Percentiles rank a stretch among this genome's conserved stretches.
These are phyloP conservation scores for Diospyros kaki DNA, from an alignment of 148 eudicot genomes.

Conservation along the genomic window DNA sequence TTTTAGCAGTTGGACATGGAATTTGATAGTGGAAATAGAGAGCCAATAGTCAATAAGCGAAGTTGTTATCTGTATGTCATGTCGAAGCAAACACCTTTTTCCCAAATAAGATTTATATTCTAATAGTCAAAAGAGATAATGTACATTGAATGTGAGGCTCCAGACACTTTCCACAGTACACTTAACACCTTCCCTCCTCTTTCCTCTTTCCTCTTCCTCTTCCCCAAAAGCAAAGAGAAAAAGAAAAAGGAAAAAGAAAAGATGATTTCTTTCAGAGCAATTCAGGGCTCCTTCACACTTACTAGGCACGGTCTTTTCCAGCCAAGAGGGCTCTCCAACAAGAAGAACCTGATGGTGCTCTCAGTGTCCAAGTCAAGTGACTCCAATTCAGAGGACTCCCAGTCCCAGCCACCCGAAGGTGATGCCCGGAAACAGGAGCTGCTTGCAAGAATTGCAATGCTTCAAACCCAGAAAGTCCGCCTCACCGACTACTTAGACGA, in stretches of 20 bases:
- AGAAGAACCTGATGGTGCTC: conserved; percentile 23
- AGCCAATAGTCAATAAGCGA: too few species aligned
- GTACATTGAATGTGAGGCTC: conserved; percentile 22
- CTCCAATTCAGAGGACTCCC: conserved; percentile 23
- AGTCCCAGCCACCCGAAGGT: too few species aligned
- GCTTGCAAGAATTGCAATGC: conserved; percentile 72
- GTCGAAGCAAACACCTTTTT: too few species aligned
- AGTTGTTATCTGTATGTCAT: background rate
- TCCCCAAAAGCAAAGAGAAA: background rate
- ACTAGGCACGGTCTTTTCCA: conserved; percentile 28
- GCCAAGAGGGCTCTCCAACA: conserved; percentile 15
- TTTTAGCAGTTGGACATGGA: background rate
- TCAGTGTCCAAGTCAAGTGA: conserved; percentile 38
- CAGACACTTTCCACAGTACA: conserved; percentile 11
- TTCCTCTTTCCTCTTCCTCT: conserved; percentile 15
- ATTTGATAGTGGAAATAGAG: background rate
- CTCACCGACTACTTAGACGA: conserved; percentile 83
- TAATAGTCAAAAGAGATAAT: conserved; percentile 22
- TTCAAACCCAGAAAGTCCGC: conserved; percentile 73
- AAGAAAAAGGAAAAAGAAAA: conserved; percentile 1
- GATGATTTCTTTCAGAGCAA: conserved; percentile 57
- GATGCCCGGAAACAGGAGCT: conserved; percentile 27
- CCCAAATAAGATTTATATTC: background rate
- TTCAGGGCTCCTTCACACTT: conserved; percentile 42
- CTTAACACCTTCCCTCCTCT: conserved; percentile 8